Evolutionary conservation across 345 rosid species (phyloP).

Genomic region (Gossypium arboreum): DNA sequence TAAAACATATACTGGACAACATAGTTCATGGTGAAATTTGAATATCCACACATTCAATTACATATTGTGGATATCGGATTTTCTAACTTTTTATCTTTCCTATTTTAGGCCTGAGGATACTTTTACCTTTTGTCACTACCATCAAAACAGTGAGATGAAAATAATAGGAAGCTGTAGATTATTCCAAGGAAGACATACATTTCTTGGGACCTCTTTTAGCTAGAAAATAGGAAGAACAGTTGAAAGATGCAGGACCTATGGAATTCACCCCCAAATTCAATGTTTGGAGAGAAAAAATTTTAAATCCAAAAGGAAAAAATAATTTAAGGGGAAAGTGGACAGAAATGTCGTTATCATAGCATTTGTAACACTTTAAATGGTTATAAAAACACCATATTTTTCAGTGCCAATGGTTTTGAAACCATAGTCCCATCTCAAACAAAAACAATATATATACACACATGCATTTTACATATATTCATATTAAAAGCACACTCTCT

Average conservation of each 20-base stretch:
- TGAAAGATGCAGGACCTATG: conserved; percentile 27
- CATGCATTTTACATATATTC: background rate
- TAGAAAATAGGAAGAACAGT: conserved; percentile 28
- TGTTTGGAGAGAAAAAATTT: background rate
- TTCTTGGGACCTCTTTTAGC: conserved; percentile 27
- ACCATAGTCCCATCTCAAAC: conserved; percentile 54
- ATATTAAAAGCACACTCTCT: background rate
- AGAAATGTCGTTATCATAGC: conserved; percentile 48
- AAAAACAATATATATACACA: conserved; percentile 19
- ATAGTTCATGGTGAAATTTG: too few species aligned
- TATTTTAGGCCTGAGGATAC: background rate
- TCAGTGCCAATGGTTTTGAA: conserved; percentile 62
- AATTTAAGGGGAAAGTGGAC: background rate
- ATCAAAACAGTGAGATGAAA: background rate
- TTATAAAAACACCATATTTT: conserved; percentile 52
- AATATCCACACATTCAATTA: too few species aligned
- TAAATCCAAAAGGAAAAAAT: too few species aligned
- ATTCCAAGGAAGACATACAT: background rate
- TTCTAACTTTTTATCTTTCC: background rate
- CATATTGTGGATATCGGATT: too few species aligned
- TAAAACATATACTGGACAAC: too few species aligned
- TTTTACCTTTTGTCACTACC: background rate
- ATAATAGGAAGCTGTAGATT: background rate
- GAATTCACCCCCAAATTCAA: conserved; percentile 18
- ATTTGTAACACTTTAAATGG: conserved; percentile 41